A percentile compares a stretch with the other conserved stretches of the same genome.
Conservation (phyloP, 2,329 filamentous ascomycete genomes). For the Cadophora sp. region DNA sequence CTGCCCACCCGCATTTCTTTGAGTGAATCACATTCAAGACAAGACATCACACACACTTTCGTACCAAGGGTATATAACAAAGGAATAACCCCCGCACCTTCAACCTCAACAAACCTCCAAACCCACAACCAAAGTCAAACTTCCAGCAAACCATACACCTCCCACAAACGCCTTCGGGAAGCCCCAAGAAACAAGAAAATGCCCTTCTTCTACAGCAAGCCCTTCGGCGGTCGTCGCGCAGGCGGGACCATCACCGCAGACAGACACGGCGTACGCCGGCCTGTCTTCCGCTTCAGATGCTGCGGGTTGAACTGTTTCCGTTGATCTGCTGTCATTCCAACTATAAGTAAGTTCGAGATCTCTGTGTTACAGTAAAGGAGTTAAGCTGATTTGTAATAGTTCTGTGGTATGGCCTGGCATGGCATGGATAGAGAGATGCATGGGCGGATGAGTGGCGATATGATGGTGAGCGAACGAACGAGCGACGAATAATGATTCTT, state of each 20-base stretch:
- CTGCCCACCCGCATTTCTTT: background rate
- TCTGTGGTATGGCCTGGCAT: too few relatives aligned
- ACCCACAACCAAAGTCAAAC: background rate
- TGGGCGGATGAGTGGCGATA: too few relatives aligned
- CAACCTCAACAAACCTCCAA: background rate
- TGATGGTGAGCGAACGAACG: too few relatives aligned
- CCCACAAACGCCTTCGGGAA: background rate
- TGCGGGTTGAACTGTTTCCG: slow-evolving; percentile 55
- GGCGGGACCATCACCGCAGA: slow-evolving; percentile 58
- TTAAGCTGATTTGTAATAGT: too few relatives aligned
- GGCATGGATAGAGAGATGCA: too few relatives aligned
- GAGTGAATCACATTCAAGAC: background rate
- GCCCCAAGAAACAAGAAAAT: slow-evolving; percentile 31
- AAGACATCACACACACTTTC: too few relatives aligned
- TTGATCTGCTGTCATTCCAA: background rate
- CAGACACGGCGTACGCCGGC: slow-evolving; percentile 56
- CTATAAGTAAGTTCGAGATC: background rate
- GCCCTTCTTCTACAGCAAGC: slow-evolving; percentile 47
- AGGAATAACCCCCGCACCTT: background rate
- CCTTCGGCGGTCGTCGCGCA: slow-evolving; percentile 45
- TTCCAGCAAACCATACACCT: background rate
- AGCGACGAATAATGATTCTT: too few relatives aligned
- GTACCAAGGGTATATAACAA: background rate
- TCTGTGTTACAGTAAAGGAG: too few relatives aligned
- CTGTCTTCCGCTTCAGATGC: slow-evolving; percentile 56